Conservation (phyloP, 2,329 filamentous ascomycete species). For the Chaetomium strumarium region DNA sequence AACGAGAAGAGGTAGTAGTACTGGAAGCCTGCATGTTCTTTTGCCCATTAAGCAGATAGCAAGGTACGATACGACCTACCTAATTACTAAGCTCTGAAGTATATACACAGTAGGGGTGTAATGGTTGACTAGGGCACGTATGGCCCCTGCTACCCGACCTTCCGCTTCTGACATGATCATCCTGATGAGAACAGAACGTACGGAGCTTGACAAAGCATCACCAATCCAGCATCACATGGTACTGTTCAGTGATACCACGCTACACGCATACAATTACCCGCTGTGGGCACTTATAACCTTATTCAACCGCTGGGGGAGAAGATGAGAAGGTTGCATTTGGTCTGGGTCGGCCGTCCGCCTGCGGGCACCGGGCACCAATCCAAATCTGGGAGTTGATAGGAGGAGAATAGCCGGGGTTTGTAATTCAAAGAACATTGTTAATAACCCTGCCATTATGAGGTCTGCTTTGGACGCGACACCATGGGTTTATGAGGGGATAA, state of each 20-base stretch:
- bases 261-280: not conserved
- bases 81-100: too few species aligned
- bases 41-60: too few species aligned
- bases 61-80: too few species aligned
- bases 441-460: not conserved
- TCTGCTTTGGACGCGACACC: too few species aligned
- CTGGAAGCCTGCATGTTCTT: not conserved
- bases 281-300: not conserved
- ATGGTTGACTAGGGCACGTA: too few species aligned
- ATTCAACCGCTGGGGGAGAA: not conserved
- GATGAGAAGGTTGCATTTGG: not conserved
- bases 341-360: not conserved
- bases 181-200: not conserved
- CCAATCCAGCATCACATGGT: not conserved
- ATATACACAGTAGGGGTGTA: too few species aligned
- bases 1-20: not conserved
- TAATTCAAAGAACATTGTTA: not conserved
- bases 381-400: not conserved
- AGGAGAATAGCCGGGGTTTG: conserved; percentile 5
- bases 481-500: too few species aligned
- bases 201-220: not conserved
- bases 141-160: too few species aligned
- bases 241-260: not conserved
- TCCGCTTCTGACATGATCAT: too few species aligned
- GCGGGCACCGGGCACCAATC: not conserved